Evolutionary conservation across 208 protist genomes (phyloP).

Genomic region (Kentomonas sorsogonicus): DNA sequence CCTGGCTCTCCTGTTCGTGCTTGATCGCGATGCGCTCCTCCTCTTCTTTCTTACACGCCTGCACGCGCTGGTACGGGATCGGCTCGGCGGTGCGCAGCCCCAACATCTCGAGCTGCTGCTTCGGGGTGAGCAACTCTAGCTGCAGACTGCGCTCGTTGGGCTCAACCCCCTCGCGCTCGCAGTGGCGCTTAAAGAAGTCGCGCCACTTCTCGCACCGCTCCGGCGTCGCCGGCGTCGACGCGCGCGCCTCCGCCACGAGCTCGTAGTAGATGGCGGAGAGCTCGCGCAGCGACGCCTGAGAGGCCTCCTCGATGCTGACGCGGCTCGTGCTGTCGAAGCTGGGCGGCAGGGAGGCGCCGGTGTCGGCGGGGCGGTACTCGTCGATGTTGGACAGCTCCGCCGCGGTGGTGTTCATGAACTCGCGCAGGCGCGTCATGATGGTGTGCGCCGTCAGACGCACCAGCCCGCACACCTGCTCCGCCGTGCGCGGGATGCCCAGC

Average conservation of each 20-base stretch:
- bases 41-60: constrained; percentile 64
- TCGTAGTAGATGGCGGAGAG: constrained; percentile 81
- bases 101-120: constrained; percentile 77
- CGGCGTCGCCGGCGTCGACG: constrained; percentile 55
- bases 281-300: constrained; percentile 62
- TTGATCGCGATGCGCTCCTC: constrained; percentile 68
- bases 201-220: constrained; percentile 79
- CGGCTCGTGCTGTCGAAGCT: constrained; percentile 54
- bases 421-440: constrained; percentile 67
- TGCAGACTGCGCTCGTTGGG: constrained; percentile 56
- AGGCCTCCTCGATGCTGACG: constrained; percentile 52
- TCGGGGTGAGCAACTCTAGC: constrained; percentile 41
- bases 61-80: constrained; percentile 50
- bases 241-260: constrained; percentile 80
- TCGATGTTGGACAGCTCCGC: constrained; percentile 70
- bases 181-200: constrained; percentile 66
- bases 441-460: constrained; percentile 79
- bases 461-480: constrained; percentile 85
- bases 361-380: constrained; percentile 53
- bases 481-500: constrained; percentile 67
- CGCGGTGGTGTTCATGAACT: constrained; percentile 80
- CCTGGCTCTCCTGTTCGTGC: too few relatives aligned
- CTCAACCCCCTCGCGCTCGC: constrained; percentile 56
- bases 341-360: constrained; percentile 65
- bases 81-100: constrained; percentile 74